phyloP scores from a whole-genome alignment of 768 basidiomycete species.

The Lyophyllum semitale region DNA sequence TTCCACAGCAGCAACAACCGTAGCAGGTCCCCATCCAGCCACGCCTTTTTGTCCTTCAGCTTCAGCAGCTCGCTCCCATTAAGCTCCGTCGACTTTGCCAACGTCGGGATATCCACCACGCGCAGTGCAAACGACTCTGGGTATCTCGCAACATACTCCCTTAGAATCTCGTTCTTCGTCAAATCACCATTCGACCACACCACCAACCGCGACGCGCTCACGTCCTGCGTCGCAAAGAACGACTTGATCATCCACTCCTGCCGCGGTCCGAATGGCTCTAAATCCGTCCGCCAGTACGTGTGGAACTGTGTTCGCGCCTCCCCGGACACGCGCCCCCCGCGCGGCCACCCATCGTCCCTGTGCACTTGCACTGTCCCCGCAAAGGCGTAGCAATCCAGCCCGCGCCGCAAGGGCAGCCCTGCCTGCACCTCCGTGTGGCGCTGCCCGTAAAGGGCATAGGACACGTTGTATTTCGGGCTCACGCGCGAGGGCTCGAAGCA shows the following conservation, averaged over 20 bases:
- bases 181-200: slow-evolving; percentile 93
- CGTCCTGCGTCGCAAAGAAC: slow-evolving; percentile 90
- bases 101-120: slow-evolving; percentile 60
- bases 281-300: slow-evolving; percentile 93
- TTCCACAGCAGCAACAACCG: slow-evolving; percentile 86
- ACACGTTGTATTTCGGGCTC: slow-evolving; percentile 69
- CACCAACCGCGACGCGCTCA: slow-evolving; percentile 62
- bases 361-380: slow-evolving; percentile 71
- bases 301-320: slow-evolving; percentile 72
- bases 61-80: slow-evolving; percentile 62
- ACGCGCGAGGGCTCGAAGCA: slow-evolving; percentile 71
- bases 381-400: slow-evolving; percentile 92
- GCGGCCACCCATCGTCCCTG: slow-evolving; percentile 15
- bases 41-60: slow-evolving; percentile 76
- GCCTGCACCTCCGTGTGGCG: slow-evolving; percentile 75
- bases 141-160: slow-evolving; percentile 57
- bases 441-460: slow-evolving; percentile 61
- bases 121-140: slow-evolving; percentile 74
- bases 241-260: slow-evolving; percentile 93
- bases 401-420: slow-evolving; percentile 75
- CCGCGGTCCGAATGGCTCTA: slow-evolving; percentile 75
- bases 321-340: slow-evolving; percentile 24
- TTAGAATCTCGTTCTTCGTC: slow-evolving; percentile 53
- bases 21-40: slow-evolving; percentile 95
- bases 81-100: slow-evolving; percentile 80